These are phyloP conservation scores for Hura crepitans DNA, from an alignment of 441 rosid species.

Conservation along the genomic window DNA sequence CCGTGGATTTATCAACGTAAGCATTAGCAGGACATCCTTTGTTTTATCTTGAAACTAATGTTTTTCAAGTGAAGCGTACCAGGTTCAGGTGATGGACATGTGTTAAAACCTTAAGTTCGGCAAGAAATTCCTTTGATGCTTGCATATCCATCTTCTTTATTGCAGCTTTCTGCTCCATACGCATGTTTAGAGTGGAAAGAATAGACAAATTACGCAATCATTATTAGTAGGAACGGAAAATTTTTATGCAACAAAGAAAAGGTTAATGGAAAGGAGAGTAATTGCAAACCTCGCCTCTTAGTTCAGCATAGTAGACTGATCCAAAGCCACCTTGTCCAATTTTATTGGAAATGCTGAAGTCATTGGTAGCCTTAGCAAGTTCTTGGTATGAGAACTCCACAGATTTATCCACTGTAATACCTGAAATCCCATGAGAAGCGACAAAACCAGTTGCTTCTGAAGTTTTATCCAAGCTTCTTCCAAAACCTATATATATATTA, in stretches of 20 bases:
- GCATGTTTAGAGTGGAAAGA: neutral
- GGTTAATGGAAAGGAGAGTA: neutral
- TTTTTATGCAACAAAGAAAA: no score
- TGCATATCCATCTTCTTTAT: constrained; percentile 98
- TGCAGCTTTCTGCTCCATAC: constrained; percentile 73
- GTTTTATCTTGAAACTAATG: neutral
- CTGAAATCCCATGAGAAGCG: constrained; percentile 40
- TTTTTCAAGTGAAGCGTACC: constrained; percentile 36
- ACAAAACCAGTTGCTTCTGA: constrained; percentile 28
- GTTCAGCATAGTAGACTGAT: constrained; percentile 75
- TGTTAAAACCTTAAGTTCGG: constrained; percentile 90
- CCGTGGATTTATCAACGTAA: constrained; percentile 7
- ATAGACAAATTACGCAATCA: no score
- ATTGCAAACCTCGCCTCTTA: constrained; percentile 79
- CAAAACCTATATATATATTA: constrained; percentile 21
- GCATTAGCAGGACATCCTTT: no score
- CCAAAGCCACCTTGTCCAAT: constrained; percentile 94
- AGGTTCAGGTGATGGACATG: constrained; percentile 94
- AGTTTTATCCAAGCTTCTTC: constrained; percentile 30
- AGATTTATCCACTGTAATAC: constrained; percentile 53
- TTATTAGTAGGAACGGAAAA: no score
- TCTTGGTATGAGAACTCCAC: constrained; percentile 39
- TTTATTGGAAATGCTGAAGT: constrained; percentile 69
- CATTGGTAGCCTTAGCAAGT: constrained; percentile 34
- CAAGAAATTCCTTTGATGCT: constrained; percentile 86